These are phyloP conservation scores for Fomitopsis schrenkii DNA, from an alignment of 1,284 basidiomycete genomes.

Conservation along the genomic window DNA sequence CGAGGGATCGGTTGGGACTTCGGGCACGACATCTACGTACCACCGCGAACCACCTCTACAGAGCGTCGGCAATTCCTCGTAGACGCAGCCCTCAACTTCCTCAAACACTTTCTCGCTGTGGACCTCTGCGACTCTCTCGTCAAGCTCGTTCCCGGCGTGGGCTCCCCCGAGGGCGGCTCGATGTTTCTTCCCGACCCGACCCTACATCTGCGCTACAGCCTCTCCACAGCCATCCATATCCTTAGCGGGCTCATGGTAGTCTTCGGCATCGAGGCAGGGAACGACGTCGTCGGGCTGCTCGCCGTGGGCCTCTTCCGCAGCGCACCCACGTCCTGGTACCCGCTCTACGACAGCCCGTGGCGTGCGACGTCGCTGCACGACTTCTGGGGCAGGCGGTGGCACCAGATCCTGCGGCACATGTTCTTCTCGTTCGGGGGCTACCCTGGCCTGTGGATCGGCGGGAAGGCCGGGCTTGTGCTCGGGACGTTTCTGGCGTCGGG, in stretches of 20 bases:
- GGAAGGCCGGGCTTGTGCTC: constrained; percentile 54
- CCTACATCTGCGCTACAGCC: constrained; percentile 42
- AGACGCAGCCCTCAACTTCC: constrained; percentile 46
- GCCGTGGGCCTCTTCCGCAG: constrained; percentile 50
- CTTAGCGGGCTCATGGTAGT: constrained; percentile 54
- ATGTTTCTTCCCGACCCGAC: constrained; percentile 57
- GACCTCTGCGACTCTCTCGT: constrained; percentile 57
- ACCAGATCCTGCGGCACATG: constrained; percentile 65
- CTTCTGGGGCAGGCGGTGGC: constrained; percentile 73
- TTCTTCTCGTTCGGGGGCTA: constrained; percentile 69
- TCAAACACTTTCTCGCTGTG: constrained; percentile 47
- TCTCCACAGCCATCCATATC: constrained; percentile 57
- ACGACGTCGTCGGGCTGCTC: constrained; percentile 58
- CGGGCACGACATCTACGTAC: constrained; percentile 51
- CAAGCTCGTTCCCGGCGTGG: constrained; percentile 62
- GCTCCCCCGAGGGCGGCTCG: constrained; percentile 46
- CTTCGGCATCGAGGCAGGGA: constrained; percentile 35
- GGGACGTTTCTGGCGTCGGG: constrained; percentile 73
- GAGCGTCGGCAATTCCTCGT: constrained; percentile 46
- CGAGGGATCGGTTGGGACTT: constrained; percentile 69
- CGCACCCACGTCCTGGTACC: constrained; percentile 62
- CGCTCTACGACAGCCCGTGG: constrained; percentile 67
- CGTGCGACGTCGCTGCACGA: constrained; percentile 56
- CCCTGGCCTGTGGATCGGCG: constrained; percentile 50
- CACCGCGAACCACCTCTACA: constrained; percentile 43